Conservation (phyloP, 441 rosid species). For the Arabidopsis hybrid region DNA sequence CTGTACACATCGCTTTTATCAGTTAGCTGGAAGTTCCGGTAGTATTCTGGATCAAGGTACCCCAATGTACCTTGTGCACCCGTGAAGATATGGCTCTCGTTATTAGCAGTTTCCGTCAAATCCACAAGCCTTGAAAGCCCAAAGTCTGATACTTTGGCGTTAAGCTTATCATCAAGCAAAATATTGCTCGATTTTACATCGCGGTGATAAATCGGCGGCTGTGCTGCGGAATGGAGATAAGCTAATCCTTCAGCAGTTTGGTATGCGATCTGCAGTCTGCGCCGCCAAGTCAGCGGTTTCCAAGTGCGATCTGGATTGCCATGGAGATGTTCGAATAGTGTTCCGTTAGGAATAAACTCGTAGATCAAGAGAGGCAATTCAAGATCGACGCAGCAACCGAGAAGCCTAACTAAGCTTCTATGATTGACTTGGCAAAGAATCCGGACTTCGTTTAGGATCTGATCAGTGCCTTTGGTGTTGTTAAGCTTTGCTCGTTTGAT, state of each 20-base stretch:
- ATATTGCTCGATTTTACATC: slow-evolving; percentile 76
- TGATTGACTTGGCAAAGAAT: slow-evolving; percentile 76
- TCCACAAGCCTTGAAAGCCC: slow-evolving; percentile 67
- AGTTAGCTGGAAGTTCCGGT: slow-evolving; percentile 63
- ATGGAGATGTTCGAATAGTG: slow-evolving; percentile 64
- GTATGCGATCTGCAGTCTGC: slow-evolving; percentile 55
- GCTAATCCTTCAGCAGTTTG: slow-evolving; percentile 68
- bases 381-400: slow-evolving; percentile 59
- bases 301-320: slow-evolving; percentile 35
- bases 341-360: slow-evolving; percentile 63
- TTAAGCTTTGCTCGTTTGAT: slow-evolving; percentile 68
- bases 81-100: slow-evolving; percentile 64
- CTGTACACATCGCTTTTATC: slow-evolving; percentile 68
- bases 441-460: slow-evolving; percentile 66
- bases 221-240: slow-evolving; percentile 65
- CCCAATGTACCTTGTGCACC: slow-evolving; percentile 72
- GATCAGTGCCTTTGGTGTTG: slow-evolving; percentile 60
- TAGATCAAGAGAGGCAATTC: slow-evolving; percentile 63
- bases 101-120: slow-evolving; percentile 41
- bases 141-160: slow-evolving; percentile 70
- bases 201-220: slow-evolving; percentile 68
- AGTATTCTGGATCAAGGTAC: slow-evolving; percentile 74
- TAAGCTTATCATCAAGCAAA: slow-evolving; percentile 55
- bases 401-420: slow-evolving; percentile 54
- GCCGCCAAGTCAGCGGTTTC: slow-evolving; percentile 50